Evolutionary conservation across 2,329 filamentous ascomycete species (phyloP), one percentile per base, ranked within the genome.

Genomic region (Epichloe uncinata): DNA sequence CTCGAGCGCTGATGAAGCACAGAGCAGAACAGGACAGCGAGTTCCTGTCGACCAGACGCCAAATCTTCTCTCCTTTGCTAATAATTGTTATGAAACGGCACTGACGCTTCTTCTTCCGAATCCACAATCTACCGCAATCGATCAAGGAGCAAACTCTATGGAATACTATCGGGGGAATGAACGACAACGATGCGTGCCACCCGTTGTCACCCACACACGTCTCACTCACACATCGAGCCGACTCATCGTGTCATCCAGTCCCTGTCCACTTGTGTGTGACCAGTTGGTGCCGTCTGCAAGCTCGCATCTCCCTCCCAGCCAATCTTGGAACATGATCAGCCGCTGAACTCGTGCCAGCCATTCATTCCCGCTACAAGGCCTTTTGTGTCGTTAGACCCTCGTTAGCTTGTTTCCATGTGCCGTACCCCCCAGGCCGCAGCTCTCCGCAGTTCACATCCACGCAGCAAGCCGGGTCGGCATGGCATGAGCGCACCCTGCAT

Each of bases 311-410:
- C 38, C 49, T 38, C 43, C 62, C 69, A 70, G 67, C 74, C 75
- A 78, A 78, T 78, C 76, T 77, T 67, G 69, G 67, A 64, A 63
- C 63, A 60, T 66, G 61, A 62, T 67, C 73, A 68, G 60, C 70
- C 70, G 71, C 72, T 69, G 64, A 58, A 58, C 59, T 56, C 58
- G 52, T 56, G 54, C 55, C 5, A 26, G 44, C 40, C 13, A 22
- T 36, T 53, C 59, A 56, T 56, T 55, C 45, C 45, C 54, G 44
- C 55, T 46, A 53, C 41, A 41, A 41, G 52, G 26, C 20, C 47
- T 45, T 54, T 51, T 50, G 35, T 35, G n/a, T n/a, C n/a, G n/a
- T n/a, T n/a, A n/a, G n/a, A n/a, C n/a, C n/a, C 40, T 45, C 26
- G 43, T 34, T 22, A 13, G n/a, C 42, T 33, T 26, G n/a, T 15